A percentile compares a stretch with the other conserved stretches of the same genome.
Evolutionary conservation across 192 early-diverging fungal species (phyloP).

Genomic region (Rhizophagus sp.): DNA sequence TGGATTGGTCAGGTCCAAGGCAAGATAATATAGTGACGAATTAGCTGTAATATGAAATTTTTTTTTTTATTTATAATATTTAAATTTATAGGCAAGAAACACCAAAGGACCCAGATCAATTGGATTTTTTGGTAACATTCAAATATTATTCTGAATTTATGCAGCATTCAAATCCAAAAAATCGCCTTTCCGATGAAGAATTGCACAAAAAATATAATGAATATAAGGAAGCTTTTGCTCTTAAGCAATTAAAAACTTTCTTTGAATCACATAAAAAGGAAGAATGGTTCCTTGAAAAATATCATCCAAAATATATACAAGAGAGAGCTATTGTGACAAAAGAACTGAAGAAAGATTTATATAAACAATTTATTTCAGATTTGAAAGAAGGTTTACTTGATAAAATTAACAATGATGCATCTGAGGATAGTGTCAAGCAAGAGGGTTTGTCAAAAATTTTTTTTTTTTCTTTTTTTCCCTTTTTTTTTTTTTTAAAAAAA

Average conservation of each 20-base stretch:
- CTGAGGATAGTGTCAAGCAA: conserved; percentile 31
- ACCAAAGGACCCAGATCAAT: conserved; percentile 66
- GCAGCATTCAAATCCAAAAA: conserved; percentile 56
- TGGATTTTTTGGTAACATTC: conserved; percentile 77
- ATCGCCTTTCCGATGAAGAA: conserved; percentile 74
- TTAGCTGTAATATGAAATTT: neutral
- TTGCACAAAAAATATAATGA: conserved; percentile 72
- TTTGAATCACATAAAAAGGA: conserved; percentile 75
- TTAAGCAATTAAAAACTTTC: conserved; percentile 69
- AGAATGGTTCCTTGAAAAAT: conserved; percentile 94
- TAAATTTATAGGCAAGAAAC: conserved; percentile 16
- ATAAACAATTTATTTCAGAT: conserved; percentile 62
- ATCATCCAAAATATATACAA: conserved; percentile 75
- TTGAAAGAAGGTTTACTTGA: conserved; percentile 76
- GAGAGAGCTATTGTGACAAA: conserved; percentile 52
- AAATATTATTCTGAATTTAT: conserved; percentile 75
- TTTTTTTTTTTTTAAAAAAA: too few relatives aligned
- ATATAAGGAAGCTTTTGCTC: conserved; percentile 81
- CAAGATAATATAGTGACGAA: neutral
- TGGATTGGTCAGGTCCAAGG: conserved; percentile 33
- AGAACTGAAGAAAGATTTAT: conserved; percentile 53
- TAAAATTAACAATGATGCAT: conserved; percentile 42
- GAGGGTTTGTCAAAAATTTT: conserved; percentile 28
- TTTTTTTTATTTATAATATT: neutral
- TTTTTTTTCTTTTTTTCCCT: neutral